These are phyloP conservation scores for Torulaspora delbrueckii DNA, from an alignment of 805 yeast species.

Conservation along the genomic window DNA sequence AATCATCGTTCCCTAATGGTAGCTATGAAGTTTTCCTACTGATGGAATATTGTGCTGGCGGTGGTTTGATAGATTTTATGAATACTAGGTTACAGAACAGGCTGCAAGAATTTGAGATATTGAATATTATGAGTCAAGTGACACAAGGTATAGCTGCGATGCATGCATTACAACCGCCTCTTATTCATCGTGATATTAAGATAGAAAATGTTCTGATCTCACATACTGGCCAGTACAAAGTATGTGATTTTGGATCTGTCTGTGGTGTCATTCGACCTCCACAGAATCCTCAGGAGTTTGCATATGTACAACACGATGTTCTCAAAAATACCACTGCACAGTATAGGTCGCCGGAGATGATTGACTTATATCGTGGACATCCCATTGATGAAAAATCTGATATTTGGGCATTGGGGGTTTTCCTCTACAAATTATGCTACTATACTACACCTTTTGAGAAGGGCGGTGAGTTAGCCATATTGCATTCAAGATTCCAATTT, in stretches of 20 bases:
- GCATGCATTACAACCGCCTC: slow-evolving; percentile 67
- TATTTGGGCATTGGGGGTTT: slow-evolving; percentile 81
- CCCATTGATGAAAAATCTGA: slow-evolving; percentile 81
- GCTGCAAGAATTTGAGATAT: slow-evolving; percentile 61
- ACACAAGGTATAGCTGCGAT: slow-evolving; percentile 72
- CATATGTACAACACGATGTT: slow-evolving; percentile 58
- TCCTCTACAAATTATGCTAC: slow-evolving; percentile 70
- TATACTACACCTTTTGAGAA: slow-evolving; percentile 79
- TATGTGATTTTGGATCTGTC: slow-evolving; percentile 82
- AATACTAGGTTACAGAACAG: slow-evolving; percentile 63
- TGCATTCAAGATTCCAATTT: slow-evolving; percentile 50
- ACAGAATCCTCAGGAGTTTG: slow-evolving; percentile 53
- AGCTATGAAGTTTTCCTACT: slow-evolving; percentile 70
- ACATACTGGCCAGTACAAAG: slow-evolving; percentile 52
- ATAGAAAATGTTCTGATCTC: slow-evolving; percentile 74
- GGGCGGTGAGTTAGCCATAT: slow-evolving; percentile 57
- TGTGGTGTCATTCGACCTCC: slow-evolving; percentile 63
- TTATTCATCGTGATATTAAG: slow-evolving; percentile 75
- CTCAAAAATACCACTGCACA: slow-evolving; percentile 81
- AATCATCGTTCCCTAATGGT: slow-evolving; percentile 48
- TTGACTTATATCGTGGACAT: slow-evolving; percentile 60
- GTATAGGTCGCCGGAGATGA: slow-evolving; percentile 81
- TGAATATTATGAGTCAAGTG: slow-evolving; percentile 63
- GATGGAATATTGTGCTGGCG: slow-evolving; percentile 74
- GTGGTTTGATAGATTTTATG: slow-evolving; percentile 77